A percentile compares a stretch with the other conserved stretches of the same genome.
Evolutionary conservation across 371 early-diverging fungal species (phyloP).

Genomic region (Saksenaea vasiformis): DNA sequence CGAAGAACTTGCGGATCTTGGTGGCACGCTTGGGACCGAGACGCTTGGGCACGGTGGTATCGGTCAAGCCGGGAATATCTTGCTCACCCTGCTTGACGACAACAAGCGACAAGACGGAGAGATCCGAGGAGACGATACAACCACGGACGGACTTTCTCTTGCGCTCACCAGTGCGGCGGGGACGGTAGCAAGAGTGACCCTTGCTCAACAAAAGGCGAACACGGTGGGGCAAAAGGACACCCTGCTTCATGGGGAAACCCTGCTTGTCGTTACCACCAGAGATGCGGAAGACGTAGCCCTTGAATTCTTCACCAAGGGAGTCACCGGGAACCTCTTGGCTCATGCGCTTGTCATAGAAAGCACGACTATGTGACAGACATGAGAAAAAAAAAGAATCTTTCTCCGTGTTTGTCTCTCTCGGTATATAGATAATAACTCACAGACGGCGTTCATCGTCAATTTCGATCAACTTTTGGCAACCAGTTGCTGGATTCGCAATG

Average conservation of each 20-base stretch:
- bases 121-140: constrained; percentile 97
- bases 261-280: constrained; percentile 99
- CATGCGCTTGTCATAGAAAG: constrained; percentile 98
- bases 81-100: constrained; percentile 97
- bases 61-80: constrained; percentile 97
- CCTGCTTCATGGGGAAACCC: constrained; percentile 99
- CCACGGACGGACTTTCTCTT: constrained; percentile 99
- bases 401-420: neutral
- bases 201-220: constrained; percentile 94
- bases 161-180: constrained; percentile 97
- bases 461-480: constrained; percentile 98
- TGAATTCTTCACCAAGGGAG: constrained; percentile 98
- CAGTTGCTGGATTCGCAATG: constrained; percentile 99
- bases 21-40: constrained; percentile 98
- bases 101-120: constrained; percentile 92
- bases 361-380: constrained; percentile 64
- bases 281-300: constrained; percentile 98
- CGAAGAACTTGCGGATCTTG: constrained; percentile 99
- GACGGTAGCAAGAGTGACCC: constrained; percentile 99
- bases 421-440: constrained; percentile 62
- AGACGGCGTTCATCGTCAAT: constrained; percentile 97
- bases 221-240: constrained; percentile 94
- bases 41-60: constrained; percentile 90
- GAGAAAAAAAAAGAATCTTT: neutral
- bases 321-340: constrained; percentile 97